phyloP scores from a whole-genome alignment of 768 basidiomycete genomes.

The Amanita molliuscula region DNA sequence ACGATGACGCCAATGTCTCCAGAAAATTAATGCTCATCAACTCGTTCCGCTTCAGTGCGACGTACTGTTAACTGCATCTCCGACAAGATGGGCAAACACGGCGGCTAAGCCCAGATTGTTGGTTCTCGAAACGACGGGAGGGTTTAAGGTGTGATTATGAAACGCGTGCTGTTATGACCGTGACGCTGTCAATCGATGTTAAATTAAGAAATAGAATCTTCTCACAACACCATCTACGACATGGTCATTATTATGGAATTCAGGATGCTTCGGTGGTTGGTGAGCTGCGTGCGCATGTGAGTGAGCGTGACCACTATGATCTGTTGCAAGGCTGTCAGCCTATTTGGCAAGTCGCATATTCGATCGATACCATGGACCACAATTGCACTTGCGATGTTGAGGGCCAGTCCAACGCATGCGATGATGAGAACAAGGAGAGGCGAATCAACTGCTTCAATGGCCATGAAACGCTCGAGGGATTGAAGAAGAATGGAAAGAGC shows the following conservation, averaged over 20 bases:
- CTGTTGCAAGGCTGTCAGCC: constrained; percentile 10
- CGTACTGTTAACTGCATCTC: constrained; percentile 45
- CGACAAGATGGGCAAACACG: constrained; percentile 40
- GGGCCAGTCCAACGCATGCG: constrained; percentile 33
- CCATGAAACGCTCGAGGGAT: constrained; percentile 43
- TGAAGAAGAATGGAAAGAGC: constrained; percentile 43
- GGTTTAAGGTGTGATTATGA: constrained; percentile 37
- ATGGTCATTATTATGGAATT: constrained; percentile 11
- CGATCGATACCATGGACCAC: constrained; percentile 33
- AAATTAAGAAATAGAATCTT: constrained; percentile 1
- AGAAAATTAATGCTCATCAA: not conserved
- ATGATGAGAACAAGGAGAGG: constrained; percentile 38
- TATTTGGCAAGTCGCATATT: not conserved
- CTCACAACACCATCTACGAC: constrained; percentile 9
- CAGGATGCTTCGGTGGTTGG: constrained; percentile 9
- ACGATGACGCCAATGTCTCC: constrained; percentile 46
- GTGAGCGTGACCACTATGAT: constrained; percentile 33
- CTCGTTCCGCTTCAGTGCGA: not conserved
- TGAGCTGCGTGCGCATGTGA: constrained; percentile 11
- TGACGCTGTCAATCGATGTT: not conserved
- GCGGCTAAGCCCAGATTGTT: constrained; percentile 37
- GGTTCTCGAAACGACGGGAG: constrained; percentile 21
- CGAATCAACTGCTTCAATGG: constrained; percentile 30
- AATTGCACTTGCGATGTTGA: constrained; percentile 37
- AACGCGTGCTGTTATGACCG: constrained; percentile 30